Conservation (phyloP, 2,329 filamentous ascomycete genomes). For the Myriosclerotinia duriaeana region DNA sequence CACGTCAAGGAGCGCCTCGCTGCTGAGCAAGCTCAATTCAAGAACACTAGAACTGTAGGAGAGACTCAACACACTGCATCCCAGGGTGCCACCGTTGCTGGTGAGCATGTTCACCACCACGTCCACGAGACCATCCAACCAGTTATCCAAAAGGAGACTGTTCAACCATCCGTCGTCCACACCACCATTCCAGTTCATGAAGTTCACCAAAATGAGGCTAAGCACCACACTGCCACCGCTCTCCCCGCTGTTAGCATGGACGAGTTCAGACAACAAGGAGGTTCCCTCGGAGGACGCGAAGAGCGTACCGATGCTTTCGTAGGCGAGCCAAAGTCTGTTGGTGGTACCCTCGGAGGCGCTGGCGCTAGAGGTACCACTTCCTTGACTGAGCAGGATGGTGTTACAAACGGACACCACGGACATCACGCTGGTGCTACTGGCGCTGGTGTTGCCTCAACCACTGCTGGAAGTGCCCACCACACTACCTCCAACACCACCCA, state of each 20-base stretch:
- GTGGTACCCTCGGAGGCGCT: slow-evolving; percentile 36
- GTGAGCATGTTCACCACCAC: slow-evolving; percentile 63
- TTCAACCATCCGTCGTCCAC: slow-evolving; percentile 68
- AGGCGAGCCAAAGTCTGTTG: slow-evolving; percentile 57
- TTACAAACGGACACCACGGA: slow-evolving; percentile 21
- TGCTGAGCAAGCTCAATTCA: slow-evolving; percentile 55
- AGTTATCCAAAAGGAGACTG: slow-evolving; percentile 66
- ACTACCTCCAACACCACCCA: slow-evolving; percentile 19
- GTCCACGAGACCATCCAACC: slow-evolving; percentile 58
- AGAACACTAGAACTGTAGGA: slow-evolving; percentile 49
- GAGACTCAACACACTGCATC: slow-evolving; percentile 51
- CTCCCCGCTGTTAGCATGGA: slow-evolving; percentile 63
- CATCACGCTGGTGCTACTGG: slow-evolving; percentile 18
- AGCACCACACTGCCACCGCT: slow-evolving; percentile 64
- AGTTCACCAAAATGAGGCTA: slow-evolving; percentile 64
- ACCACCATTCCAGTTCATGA: slow-evolving; percentile 72
- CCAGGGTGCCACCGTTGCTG: slow-evolving; percentile 51
- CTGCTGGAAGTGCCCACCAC: background rate
- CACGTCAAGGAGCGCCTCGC: slow-evolving; percentile 50
- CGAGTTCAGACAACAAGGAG: slow-evolving; percentile 59
- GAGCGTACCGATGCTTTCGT: slow-evolving; percentile 59
- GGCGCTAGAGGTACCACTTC: slow-evolving; percentile 36
- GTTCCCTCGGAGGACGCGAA: slow-evolving; percentile 53
- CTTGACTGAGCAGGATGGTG: slow-evolving; percentile 34
- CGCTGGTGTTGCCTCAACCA: slow-evolving; percentile 1